A percentile compares a stretch with the other conserved stretches of the same genome.
Evolutionary conservation across 768 basidiomycete genomes (phyloP).

Genomic region (Fomitopsis pulvina): DNA sequence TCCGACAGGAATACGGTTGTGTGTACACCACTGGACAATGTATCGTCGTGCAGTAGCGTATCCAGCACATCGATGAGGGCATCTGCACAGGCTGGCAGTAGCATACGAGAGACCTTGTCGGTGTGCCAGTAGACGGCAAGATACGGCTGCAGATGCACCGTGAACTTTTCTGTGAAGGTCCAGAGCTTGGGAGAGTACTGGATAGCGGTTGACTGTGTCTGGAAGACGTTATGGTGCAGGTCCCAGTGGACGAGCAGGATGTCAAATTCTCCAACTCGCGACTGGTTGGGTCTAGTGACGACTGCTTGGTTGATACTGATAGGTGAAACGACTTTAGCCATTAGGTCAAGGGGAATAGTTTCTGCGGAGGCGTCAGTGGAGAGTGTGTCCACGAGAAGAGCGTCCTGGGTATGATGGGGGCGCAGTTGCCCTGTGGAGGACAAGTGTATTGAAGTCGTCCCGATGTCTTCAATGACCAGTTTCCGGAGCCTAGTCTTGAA

Average conservation of each 20-base stretch:
- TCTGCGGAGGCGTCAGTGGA: too few relatives aligned
- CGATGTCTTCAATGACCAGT: slow-evolving; percentile 4
- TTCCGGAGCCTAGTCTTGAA: slow-evolving; percentile 10
- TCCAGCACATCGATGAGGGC: slow-evolving; percentile 39
- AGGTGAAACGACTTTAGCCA: not conserved
- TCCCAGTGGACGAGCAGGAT: slow-evolving; percentile 51
- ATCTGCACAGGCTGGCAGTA: slow-evolving; percentile 42
- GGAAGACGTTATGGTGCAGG: slow-evolving; percentile 41
- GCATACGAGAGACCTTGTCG: slow-evolving; percentile 38
- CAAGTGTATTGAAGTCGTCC: not conserved
- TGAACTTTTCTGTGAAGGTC: slow-evolving; percentile 33
- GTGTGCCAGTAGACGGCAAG: slow-evolving; percentile 53
- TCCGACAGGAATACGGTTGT: slow-evolving; percentile 55
- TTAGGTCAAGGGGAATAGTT: too few relatives aligned
- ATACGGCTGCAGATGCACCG: slow-evolving; percentile 31
- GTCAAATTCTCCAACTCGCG: slow-evolving; percentile 26
- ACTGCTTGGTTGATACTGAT: not conserved
- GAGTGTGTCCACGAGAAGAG: not conserved
- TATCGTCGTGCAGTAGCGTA: slow-evolving; percentile 15
- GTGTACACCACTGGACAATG: slow-evolving; percentile 23
- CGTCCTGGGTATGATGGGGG: not conserved
- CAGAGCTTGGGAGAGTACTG: slow-evolving; percentile 39
- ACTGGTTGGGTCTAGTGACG: not conserved
- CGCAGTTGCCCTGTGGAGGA: not conserved
- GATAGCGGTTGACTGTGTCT: slow-evolving; percentile 20